phyloP scores from a whole-genome alignment of 148 eudicot species.

The Tetragonia tetragonoides region DNA sequence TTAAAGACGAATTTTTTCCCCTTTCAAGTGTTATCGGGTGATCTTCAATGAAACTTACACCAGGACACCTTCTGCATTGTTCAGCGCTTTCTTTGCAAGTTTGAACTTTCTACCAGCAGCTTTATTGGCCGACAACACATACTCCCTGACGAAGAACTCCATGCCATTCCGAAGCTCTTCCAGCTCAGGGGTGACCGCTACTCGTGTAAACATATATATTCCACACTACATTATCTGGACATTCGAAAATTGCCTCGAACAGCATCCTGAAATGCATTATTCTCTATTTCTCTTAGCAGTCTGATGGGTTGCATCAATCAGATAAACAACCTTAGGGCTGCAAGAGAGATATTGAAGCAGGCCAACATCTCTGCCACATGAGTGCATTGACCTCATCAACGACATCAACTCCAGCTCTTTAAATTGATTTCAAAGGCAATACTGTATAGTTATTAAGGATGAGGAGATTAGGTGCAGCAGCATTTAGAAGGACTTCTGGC shows the following conservation, averaged over 20 bases:
- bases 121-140: conserved; percentile 45
- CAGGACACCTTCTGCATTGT: conserved; percentile 57
- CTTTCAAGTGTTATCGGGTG: no score
- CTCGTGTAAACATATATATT: conserved; percentile 69
- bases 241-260: conserved; percentile 65
- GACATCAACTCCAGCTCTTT: conserved; percentile 81
- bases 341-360: conserved; percentile 69
- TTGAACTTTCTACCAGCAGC: conserved; percentile 46
- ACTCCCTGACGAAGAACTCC: conserved; percentile 59
- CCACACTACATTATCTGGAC: conserved; percentile 67
- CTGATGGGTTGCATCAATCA: conserved; percentile 47
- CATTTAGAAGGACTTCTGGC: no score
- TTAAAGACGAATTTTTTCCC: no score
- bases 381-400: conserved; percentile 70
- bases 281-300: conserved; percentile 40
- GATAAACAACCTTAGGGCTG: conserved; percentile 64
- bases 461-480: background rate
- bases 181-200: conserved; percentile 64
- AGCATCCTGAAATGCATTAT: conserved; percentile 87
- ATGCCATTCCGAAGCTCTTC: conserved; percentile 69
- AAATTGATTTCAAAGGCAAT: conserved; percentile 90
- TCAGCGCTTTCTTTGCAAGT: conserved; percentile 83
- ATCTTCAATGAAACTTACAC: conserved; percentile 32
- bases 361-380: conserved; percentile 69
- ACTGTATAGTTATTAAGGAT: conserved; percentile 37